Evolutionary conservation across 305 asterid genomes (phyloP).

Genomic region (Fraxinus ornus): DNA sequence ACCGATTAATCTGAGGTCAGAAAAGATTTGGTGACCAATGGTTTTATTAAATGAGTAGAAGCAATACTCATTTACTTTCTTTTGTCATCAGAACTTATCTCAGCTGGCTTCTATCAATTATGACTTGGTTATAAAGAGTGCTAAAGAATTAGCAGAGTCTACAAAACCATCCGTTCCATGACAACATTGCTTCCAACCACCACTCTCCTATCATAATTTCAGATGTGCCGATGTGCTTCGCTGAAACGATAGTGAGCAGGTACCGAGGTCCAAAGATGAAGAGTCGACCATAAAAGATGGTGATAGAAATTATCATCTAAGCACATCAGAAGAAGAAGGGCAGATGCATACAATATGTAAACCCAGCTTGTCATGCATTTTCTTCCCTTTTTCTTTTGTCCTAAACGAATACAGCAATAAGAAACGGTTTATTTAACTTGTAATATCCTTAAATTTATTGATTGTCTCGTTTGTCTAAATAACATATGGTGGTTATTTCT

Average conservation of each 20-base stretch:
- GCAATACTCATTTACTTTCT: constrained; percentile 1
- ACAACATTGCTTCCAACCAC: background rate
- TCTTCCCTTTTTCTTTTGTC: background rate
- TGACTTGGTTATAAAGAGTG: constrained; percentile 69
- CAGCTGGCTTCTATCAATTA: constrained; percentile 92
- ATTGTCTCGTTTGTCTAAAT: background rate
- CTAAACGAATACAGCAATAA: background rate
- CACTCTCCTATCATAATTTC: background rate
- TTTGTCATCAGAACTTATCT: constrained; percentile 71
- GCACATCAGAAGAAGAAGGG: background rate
- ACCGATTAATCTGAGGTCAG: background rate
- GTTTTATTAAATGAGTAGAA: background rate
- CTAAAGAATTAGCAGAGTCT: constrained; percentile 57
- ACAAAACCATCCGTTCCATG: constrained; percentile 41
- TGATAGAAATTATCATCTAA: background rate
- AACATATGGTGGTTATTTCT: background rate
- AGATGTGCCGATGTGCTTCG: background rate
- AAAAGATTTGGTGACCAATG: background rate
- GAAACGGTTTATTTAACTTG: background rate
- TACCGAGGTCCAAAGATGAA: background rate
- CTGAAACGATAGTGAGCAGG: background rate
- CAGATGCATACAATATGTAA: background rate
- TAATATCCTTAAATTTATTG: background rate
- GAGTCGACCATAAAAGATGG: background rate
- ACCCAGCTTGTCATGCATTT: background rate